Evolutionary conservation across 805 yeast species (phyloP), one percentile per base, ranked within the genome.

Genomic region (Ogataea chonburiensis): DNA sequence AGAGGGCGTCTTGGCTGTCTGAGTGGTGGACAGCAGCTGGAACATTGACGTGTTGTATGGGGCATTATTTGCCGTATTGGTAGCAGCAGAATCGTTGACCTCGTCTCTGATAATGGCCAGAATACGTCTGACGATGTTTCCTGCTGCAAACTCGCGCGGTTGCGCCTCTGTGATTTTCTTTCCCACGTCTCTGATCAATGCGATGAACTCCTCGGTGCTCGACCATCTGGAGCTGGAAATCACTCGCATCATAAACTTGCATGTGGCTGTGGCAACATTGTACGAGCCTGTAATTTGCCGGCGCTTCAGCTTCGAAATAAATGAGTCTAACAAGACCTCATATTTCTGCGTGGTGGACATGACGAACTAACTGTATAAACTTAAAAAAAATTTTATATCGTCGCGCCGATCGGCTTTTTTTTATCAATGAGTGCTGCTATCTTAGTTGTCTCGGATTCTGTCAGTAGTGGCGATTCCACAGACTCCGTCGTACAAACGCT

Each of bases 161-260:
- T 86, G 93, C 3, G 97, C 95, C 16, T 71, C 75, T 24, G 77
- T 77, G 31, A 93, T 64, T 20, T 73, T 64, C 24, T 67, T 66
- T 7, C 98, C 98, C 13, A 89, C 75, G 37, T 70, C 68, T 50
- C 94, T 77, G 47, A 91, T 77, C 40, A 83, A 77, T 12, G 61
- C 62, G 17, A 91, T 80, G 44, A 91, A 68, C 43, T 85, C 87
- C 41, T 76, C 80, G 8, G 86, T 76, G 40, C 77, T 76, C 32
- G 76, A 68, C 98, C 98, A 93, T 56, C 96, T 71, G 1, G 93
- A 86, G 9, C 84, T 84, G 0, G 97, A 86, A 14, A 88, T 80
- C 34, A 87, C 93, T 58, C 96, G 75, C 77, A 86, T 82, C 44
- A 93, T 62, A 33, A 91, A 66, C 49, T 87, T 95, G 13, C 96